Evolutionary conservation across 768 basidiomycete species (phyloP), one percentile per base, ranked within the genome.

Genomic region (Galerina sulciceps): DNA sequence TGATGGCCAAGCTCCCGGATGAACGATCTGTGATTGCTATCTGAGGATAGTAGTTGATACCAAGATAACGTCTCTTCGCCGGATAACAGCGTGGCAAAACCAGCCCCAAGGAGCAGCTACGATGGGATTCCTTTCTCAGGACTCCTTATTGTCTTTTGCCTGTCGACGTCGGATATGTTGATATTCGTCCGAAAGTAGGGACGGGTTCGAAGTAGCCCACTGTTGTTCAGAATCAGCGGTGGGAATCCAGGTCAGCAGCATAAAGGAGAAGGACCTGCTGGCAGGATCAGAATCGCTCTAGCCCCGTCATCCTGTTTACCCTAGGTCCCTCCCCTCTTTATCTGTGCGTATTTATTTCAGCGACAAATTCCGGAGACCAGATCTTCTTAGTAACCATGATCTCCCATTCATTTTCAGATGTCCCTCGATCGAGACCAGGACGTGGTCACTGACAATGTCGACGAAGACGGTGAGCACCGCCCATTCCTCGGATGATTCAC

Each of bases 141-240:
- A 61, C 59, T 66, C 62, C 71, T 71, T 73, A 73, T 73, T 73
- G 70, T 71, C 68, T 70, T 66, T 66, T 52, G 51, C 60, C 65
- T 66, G 65, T 71, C 67, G 69, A 68, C 67, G 66, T 73, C 70
- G 72, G 71, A 71, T 70, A 71, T 73, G 71, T 68, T 69, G 61
- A 69, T 63, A 64, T 70, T 67, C 58, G 65, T 67, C 73, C 73
- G 68, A 71, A 68, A 66, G 62, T 72, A 72, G 67, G 67, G 66
- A 57, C 67, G 68, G 69, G 62, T 67, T 72, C 61, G 67, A 70
- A 70, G 70, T 65, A 43, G 63, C 53, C 56, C 60, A 64, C 54
- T 52, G 58, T 61, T 59, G 61, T 65, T 55, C 53, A 60, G 63
- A 68, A 65, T 62, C 61, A 64, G 56, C 59, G 66, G 69, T 72